Percentiles rank a stretch among this genome's conserved stretches.
phyloP scores from a whole-genome alignment of 225 moss, liverwort and hornwort species.

The Takakia lepidozioides region DNA sequence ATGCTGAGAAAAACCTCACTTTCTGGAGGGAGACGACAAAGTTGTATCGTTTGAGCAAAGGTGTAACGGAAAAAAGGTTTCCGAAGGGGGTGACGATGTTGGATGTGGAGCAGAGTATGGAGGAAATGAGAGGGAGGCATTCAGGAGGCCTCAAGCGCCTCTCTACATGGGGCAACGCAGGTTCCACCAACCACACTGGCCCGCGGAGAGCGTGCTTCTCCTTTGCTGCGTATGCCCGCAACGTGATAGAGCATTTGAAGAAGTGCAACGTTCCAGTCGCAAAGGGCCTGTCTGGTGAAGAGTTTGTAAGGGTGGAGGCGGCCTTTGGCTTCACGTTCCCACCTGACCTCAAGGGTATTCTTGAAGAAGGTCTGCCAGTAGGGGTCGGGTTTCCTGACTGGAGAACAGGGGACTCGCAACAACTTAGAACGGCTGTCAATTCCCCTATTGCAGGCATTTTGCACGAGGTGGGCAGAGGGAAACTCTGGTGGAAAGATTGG shows the following conservation, averaged over 20 bases:
- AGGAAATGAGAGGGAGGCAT: slow-evolving; percentile 54
- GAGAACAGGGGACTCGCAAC: slow-evolving; percentile 58
- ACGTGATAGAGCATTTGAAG: slow-evolving; percentile 73
- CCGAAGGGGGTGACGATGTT: too few relatives aligned
- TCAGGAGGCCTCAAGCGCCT: slow-evolving; percentile 80
- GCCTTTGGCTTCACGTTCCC: slow-evolving; percentile 79
- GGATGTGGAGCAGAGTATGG: slow-evolving; percentile 24
- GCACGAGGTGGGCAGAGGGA: slow-evolving; percentile 73
- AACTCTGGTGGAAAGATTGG: slow-evolving; percentile 94
- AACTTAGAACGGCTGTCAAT: slow-evolving; percentile 76
- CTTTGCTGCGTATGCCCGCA: slow-evolving; percentile 85
- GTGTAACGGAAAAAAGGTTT: too few relatives aligned
- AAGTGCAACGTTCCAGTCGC: slow-evolving; percentile 61
- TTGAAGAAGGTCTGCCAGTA: slow-evolving; percentile 82
- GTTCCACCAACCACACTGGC: slow-evolving; percentile 47
- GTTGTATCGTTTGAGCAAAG: too few relatives aligned
- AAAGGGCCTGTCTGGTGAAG: slow-evolving; percentile 77
- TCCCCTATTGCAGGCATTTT: slow-evolving; percentile 73
- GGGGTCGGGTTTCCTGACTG: slow-evolving; percentile 88
- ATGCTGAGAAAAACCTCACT: too few relatives aligned
- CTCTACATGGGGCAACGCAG: slow-evolving; percentile 73
- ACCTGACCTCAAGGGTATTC: slow-evolving; percentile 77
- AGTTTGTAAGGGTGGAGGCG: slow-evolving; percentile 81
- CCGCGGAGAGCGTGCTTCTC: slow-evolving; percentile 81
- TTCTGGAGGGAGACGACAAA: too few relatives aligned